Evolutionary conservation across 768 basidiomycete species (phyloP).

Genomic region (Steccherinum ochraceum): DNA sequence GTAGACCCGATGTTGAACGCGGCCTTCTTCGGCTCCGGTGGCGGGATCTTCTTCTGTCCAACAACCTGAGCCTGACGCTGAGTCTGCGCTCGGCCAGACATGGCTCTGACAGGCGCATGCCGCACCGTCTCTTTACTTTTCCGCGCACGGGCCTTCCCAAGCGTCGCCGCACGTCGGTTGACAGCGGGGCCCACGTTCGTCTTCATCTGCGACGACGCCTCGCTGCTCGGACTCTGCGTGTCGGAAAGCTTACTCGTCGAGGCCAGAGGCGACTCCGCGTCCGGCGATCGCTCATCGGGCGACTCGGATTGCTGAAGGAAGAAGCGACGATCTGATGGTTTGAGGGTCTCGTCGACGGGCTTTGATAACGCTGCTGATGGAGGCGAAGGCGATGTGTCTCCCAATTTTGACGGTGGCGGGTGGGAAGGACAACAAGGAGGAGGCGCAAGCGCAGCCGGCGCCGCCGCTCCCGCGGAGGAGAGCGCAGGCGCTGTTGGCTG

Average conservation of each 20-base stretch:
- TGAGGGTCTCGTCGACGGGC: constrained; percentile 25
- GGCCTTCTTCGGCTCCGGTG: constrained; percentile 16
- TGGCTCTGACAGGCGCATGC: constrained; percentile 18
- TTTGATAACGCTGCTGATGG: neutral
- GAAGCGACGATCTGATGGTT: constrained; percentile 34
- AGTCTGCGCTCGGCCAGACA: constrained; percentile 21
- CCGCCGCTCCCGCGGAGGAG: constrained; percentile 1
- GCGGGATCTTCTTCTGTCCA: constrained; percentile 14
- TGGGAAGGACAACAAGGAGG: no score
- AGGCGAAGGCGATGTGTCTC: neutral
- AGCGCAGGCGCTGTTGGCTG: neutral
- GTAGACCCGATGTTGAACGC: constrained; percentile 57
- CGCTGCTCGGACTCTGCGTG: constrained; percentile 24
- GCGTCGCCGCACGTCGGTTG: constrained; percentile 12
- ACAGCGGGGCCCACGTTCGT: constrained; percentile 13
- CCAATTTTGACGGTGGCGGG: constrained; percentile 2
- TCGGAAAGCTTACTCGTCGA: neutral
- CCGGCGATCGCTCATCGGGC: constrained; percentile 32
- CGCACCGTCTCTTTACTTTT: constrained; percentile 28
- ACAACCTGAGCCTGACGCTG: constrained; percentile 20
- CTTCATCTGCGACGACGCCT: constrained; percentile 26
- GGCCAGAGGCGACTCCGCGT: constrained; percentile 11
- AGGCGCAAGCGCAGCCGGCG: constrained; percentile 3
- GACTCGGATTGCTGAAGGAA: constrained; percentile 36
- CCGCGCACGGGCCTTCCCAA: constrained; percentile 19